Percentiles rank a stretch among this genome's conserved stretches.
Evolutionary conservation across 768 basidiomycete genomes (phyloP).

Genomic region (Rhodocollybia butyracea): DNA sequence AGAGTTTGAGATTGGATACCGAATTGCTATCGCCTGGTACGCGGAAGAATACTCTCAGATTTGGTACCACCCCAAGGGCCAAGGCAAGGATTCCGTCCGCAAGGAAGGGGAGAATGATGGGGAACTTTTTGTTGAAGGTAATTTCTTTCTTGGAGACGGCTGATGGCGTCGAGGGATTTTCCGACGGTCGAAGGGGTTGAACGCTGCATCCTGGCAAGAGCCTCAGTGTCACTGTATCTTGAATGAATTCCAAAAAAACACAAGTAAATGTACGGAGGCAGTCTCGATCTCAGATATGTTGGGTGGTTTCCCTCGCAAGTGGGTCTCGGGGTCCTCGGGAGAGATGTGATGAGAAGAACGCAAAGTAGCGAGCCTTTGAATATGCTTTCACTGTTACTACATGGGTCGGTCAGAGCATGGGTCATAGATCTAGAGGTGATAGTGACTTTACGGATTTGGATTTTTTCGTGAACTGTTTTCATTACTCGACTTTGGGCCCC

Average conservation of each 20-base stretch:
- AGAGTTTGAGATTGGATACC: conserved; percentile 83
- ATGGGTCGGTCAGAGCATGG: not conserved
- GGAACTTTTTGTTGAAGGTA: conserved; percentile 84
- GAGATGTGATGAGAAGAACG: conserved; percentile 87
- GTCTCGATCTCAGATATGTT: conserved; percentile 86
- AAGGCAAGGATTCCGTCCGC: conserved; percentile 88
- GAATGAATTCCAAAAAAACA: not conserved
- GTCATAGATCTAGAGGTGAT: not conserved
- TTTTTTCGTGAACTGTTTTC: conserved; percentile 89
- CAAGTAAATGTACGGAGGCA: conserved; percentile 59
- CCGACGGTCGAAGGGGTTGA: conserved; percentile 94
- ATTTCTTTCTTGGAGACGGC: conserved; percentile 79
- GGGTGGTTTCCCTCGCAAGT: conserved; percentile 81
- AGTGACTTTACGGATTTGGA: conserved; percentile 63
- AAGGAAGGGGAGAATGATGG: conserved; percentile 92
- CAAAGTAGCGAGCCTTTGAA: conserved; percentile 95
- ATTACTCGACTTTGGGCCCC: conserved; percentile 80
- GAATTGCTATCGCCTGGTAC: conserved; percentile 89
- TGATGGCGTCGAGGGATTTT: conserved; percentile 81
- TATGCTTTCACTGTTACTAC: conserved; percentile 60
- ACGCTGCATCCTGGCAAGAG: conserved; percentile 72
- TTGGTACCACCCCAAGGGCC: conserved; percentile 81
- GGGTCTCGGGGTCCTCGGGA: conserved; percentile 87
- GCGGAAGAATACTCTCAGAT: conserved; percentile 89
- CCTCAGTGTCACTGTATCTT: not conserved